These are phyloP conservation scores for Saturnispora gosingensis DNA, from an alignment of 805 yeast genomes.

Conservation along the genomic window DNA sequence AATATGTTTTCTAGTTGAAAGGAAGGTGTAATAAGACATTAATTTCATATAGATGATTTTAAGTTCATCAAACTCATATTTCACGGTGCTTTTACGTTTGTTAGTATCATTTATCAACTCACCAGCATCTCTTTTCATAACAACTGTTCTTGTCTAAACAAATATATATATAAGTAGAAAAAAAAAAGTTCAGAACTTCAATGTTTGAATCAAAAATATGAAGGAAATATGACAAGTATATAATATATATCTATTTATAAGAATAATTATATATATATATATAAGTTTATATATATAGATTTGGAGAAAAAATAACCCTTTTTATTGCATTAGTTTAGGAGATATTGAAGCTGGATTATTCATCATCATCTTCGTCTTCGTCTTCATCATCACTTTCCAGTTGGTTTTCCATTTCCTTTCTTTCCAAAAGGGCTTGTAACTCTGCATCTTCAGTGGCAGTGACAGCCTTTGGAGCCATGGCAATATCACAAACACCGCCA, in stretches of 20 bases:
- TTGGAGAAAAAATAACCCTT: not conserved
- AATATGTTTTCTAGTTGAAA: constrained; percentile 51
- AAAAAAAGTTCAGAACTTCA: not conserved
- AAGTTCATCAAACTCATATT: constrained; percentile 29
- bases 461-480: constrained; percentile 98
- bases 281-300: not conserved
- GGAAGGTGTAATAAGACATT: constrained; percentile 54
- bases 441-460: constrained; percentile 98
- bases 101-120: not conserved
- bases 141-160: not conserved
- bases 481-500: constrained; percentile 84
- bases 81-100: not conserved
- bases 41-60: constrained; percentile 41
- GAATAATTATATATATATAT: not conserved
- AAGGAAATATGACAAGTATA: not conserved
- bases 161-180: not conserved
- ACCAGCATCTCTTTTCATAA: not conserved
- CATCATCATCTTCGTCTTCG: constrained; percentile 21
- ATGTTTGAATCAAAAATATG: not conserved
- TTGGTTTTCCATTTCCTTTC: constrained; percentile 82
- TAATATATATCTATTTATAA: not conserved
- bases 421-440: constrained; percentile 88
- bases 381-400: constrained; percentile 69
- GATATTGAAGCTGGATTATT: not conserved
- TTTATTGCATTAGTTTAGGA: not conserved